A percentile compares a stretch with the other conserved stretches of the same genome.
phyloP scores from a whole-genome alignment of 495 filamentous ascomycete species.

The Lepraria neglecta region DNA sequence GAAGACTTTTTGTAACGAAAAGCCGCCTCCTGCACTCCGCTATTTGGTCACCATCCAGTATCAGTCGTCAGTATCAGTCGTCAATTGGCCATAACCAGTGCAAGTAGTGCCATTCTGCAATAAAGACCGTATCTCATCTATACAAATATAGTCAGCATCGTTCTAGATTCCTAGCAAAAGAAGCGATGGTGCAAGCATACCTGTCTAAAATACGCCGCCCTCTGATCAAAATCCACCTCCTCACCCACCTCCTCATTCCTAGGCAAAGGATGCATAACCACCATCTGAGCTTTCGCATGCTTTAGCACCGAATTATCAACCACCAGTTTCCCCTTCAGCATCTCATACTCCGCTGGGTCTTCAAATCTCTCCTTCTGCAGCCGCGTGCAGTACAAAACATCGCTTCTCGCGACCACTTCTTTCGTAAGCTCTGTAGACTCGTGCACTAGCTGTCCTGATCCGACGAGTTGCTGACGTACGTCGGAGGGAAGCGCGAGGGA shows the following conservation, averaged over 20 bases:
- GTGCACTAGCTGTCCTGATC: constrained; percentile 64
- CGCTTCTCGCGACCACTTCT: constrained; percentile 73
- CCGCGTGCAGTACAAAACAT: constrained; percentile 93
- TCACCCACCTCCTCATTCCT: constrained; percentile 86
- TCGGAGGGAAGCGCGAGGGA: constrained; percentile 68
- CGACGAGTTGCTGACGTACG: constrained; percentile 61
- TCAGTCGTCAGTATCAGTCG: not conserved
- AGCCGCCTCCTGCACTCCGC: too few species aligned
- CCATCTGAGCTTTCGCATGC: constrained; percentile 81
- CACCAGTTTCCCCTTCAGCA: constrained; percentile 77
- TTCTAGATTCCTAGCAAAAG: not conserved
- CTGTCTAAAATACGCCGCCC: constrained; percentile 98
- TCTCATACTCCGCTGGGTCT: constrained; percentile 70
- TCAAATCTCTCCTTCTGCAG: constrained; percentile 94
- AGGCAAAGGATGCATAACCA: constrained; percentile 93
- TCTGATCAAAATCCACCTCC: constrained; percentile 95
- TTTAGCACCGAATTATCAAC: constrained; percentile 87
- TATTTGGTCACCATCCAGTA: too few species aligned
- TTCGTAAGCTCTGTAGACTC: constrained; percentile 75
- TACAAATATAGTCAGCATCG: constrained; percentile 33
- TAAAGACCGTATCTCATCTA: constrained; percentile 98
- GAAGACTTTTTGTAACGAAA: too few species aligned
- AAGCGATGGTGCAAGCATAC: constrained; percentile 47
- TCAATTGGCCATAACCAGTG: constrained; percentile 67
- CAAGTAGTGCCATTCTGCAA: constrained; percentile 93